phyloP scores from a whole-genome alignment of 1,284 basidiomycete species.

The Lignosus rhinocerotis region DNA sequence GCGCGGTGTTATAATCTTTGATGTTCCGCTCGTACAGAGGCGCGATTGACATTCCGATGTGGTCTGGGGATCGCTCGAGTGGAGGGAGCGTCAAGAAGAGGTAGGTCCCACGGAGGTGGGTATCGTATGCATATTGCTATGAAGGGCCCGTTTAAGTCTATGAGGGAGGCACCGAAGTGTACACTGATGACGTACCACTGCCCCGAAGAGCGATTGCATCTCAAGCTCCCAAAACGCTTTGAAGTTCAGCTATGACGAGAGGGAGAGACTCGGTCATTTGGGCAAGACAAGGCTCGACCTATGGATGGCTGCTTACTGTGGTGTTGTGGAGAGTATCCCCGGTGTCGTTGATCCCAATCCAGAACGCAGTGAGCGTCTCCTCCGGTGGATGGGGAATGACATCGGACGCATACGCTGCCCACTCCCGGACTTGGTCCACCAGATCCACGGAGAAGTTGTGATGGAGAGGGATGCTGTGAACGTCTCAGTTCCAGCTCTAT shows the following conservation, averaged over 20 bases:
- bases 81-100: slow-evolving; percentile 60
- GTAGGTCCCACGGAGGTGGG: slow-evolving; percentile 44
- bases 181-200: slow-evolving; percentile 41
- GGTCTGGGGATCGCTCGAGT: slow-evolving; percentile 46
- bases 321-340: slow-evolving; percentile 49
- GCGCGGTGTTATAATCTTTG: slow-evolving; percentile 42
- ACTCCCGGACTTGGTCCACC: slow-evolving; percentile 52
- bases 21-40: slow-evolving; percentile 42
- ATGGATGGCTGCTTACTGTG: slow-evolving; percentile 33
- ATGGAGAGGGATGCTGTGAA: slow-evolving; percentile 31
- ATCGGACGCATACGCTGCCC: slow-evolving; percentile 43
- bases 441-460: slow-evolving; percentile 50
- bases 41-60: slow-evolving; percentile 32
- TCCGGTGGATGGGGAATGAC: slow-evolving; percentile 45
- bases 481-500: not conserved
- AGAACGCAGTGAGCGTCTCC: slow-evolving; percentile 53
- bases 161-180: not conserved
- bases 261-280: not conserved
- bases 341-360: slow-evolving; percentile 62
- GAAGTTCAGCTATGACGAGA: slow-evolving; percentile 29
- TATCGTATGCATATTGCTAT: slow-evolving; percentile 43
- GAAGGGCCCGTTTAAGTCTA: not conserved
- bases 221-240: slow-evolving; percentile 51
- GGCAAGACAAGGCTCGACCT: not conserved
- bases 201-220: slow-evolving; percentile 51